Evolutionary conservation across 495 filamentous ascomycete genomes (phyloP).

Genomic region (Penicillium malachiteum): DNA sequence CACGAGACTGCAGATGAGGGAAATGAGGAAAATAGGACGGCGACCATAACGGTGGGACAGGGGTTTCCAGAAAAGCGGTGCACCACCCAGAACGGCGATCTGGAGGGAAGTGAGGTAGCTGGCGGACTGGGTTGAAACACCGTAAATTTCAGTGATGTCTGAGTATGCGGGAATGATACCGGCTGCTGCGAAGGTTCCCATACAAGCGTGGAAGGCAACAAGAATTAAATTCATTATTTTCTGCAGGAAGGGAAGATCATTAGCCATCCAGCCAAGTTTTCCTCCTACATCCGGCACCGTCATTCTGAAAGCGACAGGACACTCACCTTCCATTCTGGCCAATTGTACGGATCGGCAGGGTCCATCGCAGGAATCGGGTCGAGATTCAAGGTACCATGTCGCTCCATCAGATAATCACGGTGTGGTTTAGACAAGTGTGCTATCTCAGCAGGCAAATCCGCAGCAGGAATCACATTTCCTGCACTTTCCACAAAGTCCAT

Average conservation of each 20-base stretch:
- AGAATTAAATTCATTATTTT: slow-evolving; percentile 54
- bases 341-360: slow-evolving; percentile 55
- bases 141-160: slow-evolving; percentile 41
- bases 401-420: slow-evolving; percentile 51
- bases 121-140: slow-evolving; percentile 37
- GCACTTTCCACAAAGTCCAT: slow-evolving; percentile 36
- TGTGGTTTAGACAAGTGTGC: slow-evolving; percentile 37
- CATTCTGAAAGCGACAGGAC: neutral
- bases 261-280: no score
- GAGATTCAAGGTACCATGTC: slow-evolving; percentile 56
- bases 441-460: slow-evolving; percentile 18
- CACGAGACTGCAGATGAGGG: slow-evolving; percentile 41
- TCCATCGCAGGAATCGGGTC: slow-evolving; percentile 52
- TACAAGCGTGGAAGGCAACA: slow-evolving; percentile 55
- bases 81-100: slow-evolving; percentile 31
- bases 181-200: slow-evolving; percentile 57
- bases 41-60: slow-evolving; percentile 56
- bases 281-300: neutral
- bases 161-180: slow-evolving; percentile 53
- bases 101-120: slow-evolving; percentile 53
- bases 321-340: slow-evolving; percentile 56
- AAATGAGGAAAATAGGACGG: slow-evolving; percentile 53
- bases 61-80: slow-evolving; percentile 55
- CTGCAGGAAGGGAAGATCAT: slow-evolving; percentile 20
- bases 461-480: slow-evolving; percentile 23